Evolutionary conservation across 768 basidiomycete genomes (phyloP).

Genomic region (Psilocybe azurescens): DNA sequence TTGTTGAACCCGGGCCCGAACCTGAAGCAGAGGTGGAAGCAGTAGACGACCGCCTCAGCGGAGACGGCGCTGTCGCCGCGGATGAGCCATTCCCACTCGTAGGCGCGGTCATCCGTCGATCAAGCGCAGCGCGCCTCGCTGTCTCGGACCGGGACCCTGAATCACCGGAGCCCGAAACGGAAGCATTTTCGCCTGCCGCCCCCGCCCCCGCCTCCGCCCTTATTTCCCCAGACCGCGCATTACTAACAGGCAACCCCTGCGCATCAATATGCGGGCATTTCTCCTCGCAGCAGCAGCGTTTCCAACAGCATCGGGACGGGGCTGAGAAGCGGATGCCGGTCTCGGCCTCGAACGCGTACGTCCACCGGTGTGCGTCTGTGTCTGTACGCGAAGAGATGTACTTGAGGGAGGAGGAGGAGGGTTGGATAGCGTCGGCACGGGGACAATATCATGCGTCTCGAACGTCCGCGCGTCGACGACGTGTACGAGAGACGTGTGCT

Average conservation of each 20-base stretch:
- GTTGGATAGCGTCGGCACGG: constrained; percentile 47
- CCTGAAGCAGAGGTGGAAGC: not conserved
- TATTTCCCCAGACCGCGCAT: not conserved
- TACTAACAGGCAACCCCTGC: constrained; percentile 5
- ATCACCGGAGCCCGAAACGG: no score
- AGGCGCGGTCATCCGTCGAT: no score
- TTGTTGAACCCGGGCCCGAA: not conserved
- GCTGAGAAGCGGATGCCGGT: no score
- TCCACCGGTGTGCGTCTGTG: no score
- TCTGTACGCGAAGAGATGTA: not conserved
- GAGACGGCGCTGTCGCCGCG: not conserved
- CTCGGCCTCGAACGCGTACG: no score
- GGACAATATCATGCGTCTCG: constrained; percentile 73
- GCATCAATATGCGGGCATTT: no score
- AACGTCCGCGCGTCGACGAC: constrained; percentile 89
- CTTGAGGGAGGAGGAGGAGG: not conserved
- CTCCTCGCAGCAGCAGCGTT: no score
- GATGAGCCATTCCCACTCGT: not conserved
- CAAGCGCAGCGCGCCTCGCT: no score
- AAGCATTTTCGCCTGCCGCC: no score
- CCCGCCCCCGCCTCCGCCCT: not conserved
- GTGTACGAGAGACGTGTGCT: constrained; percentile 87
- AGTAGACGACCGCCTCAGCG: not conserved
- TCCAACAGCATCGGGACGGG: no score
- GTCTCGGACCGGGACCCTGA: no score